phyloP scores from a whole-genome alignment of 2,329 filamentous ascomycete species.

The Calonectria naviculata region DNA sequence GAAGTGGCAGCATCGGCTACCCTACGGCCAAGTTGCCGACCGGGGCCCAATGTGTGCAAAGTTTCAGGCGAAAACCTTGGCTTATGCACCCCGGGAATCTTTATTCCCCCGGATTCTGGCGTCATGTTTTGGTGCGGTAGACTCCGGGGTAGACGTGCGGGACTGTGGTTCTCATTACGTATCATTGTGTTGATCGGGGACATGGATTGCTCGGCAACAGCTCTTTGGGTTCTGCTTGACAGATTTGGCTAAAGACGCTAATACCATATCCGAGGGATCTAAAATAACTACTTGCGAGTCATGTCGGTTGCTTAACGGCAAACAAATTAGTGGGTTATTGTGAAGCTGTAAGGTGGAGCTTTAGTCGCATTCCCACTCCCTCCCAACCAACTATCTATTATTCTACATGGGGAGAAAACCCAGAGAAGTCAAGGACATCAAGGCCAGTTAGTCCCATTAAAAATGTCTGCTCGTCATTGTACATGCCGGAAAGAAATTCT shows the following conservation, averaged over 20 bases:
- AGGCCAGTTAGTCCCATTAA: conserved; percentile 38
- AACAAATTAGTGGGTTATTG: background rate
- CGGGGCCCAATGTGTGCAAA: background rate
- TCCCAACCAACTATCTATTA: background rate
- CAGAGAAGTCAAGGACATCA: conserved; percentile 38
- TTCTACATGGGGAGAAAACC: conserved; percentile 19
- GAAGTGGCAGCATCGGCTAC: background rate
- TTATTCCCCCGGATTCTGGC: background rate
- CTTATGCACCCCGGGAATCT: conserved; percentile 5
- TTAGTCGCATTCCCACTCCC: background rate
- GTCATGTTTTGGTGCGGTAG: background rate
- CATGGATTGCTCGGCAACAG: background rate
- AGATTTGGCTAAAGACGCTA: too few relatives aligned
- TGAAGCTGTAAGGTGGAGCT: background rate
- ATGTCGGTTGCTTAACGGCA: too few relatives aligned
- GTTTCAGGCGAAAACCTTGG: background rate
- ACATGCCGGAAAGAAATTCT: conserved; percentile 20
- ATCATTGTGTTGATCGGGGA: background rate
- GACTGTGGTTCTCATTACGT: conserved; percentile 14
- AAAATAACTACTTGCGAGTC: too few relatives aligned
- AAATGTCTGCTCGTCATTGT: conserved; percentile 37
- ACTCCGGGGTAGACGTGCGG: conserved; percentile 2
- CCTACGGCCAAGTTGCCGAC: conserved; percentile 6
- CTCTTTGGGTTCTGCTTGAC: background rate
- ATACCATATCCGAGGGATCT: background rate